phyloP scores from a whole-genome alignment of 2,329 filamentous ascomycete genomes.

The Colletotrichum limetticola region DNA sequence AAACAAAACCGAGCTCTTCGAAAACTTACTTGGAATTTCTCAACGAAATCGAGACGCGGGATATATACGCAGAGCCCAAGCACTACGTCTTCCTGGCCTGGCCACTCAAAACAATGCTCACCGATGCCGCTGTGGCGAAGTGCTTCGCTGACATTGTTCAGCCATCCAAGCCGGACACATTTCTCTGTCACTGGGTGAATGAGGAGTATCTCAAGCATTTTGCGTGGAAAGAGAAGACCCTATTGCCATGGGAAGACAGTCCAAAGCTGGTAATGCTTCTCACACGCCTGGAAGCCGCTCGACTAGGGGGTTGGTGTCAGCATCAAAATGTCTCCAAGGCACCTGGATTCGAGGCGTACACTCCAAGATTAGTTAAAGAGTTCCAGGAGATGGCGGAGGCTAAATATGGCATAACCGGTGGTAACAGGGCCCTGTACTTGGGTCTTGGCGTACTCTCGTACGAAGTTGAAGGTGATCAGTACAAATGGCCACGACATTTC shows the following conservation, averaged over 20 bases:
- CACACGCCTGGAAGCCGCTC: too few species aligned
- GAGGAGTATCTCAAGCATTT: background rate
- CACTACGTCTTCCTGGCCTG: constrained; percentile 3
- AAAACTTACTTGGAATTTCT: background rate
- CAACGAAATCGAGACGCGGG: background rate
- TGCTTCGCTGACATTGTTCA: background rate
- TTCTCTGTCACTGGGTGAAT: constrained; percentile 1
- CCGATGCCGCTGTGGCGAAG: background rate
- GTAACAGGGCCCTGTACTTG: too few species aligned
- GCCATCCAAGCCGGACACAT: background rate
- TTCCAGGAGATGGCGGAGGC: too few species aligned
- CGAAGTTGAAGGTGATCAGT: too few species aligned
- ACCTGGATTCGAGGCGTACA: too few species aligned
- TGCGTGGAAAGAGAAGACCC: too few species aligned
- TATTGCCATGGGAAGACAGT: background rate
- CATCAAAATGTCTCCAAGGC: too few species aligned
- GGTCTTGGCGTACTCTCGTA: too few species aligned
- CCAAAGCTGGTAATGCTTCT: background rate
- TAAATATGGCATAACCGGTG: too few species aligned
- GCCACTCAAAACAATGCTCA: background rate
- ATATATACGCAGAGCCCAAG: background rate
- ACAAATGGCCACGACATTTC: too few species aligned
- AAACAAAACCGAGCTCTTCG: background rate
- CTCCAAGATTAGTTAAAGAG: too few species aligned
- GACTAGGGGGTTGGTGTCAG: too few species aligned